Conservation (phyloP, 441 rosid genomes). For the Aleurites moluccanus region DNA sequence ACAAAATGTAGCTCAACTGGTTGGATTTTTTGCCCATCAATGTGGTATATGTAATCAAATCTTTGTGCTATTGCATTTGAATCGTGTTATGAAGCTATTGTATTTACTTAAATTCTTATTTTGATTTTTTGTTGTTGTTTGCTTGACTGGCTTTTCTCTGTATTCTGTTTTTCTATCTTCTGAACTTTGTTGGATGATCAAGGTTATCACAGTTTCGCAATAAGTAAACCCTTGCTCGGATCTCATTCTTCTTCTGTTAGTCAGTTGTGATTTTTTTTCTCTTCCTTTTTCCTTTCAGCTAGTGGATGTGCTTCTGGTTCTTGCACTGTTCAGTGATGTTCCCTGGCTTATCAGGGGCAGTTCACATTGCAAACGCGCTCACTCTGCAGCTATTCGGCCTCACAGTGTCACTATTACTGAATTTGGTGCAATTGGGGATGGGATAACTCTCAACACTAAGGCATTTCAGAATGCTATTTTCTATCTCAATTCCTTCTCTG, state of each 20-base stretch:
- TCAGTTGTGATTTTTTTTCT: conserved; percentile 9
- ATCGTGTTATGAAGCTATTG: conserved; percentile 26
- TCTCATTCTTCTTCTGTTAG: conserved; percentile 20
- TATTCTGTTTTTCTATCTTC: conserved; percentile 8
- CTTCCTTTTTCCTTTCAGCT: conserved; percentile 45
- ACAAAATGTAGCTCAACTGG: conserved; percentile 35
- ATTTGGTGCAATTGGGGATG: conserved; percentile 98
- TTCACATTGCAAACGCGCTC: conserved; percentile 52
- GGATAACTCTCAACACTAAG: conserved; percentile 87
- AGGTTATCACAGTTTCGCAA: neutral
- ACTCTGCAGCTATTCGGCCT: conserved; percentile 55
- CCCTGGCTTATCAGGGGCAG: conserved; percentile 51
- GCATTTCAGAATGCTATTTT: conserved; percentile 98
- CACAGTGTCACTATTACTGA: conserved; percentile 94
- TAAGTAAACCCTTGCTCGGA: neutral
- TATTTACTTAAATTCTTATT: neutral
- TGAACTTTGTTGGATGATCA: conserved; percentile 11
- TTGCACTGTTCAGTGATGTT: conserved; percentile 48
- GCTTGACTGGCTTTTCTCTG: conserved; percentile 15
- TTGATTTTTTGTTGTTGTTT: conserved; percentile 18
- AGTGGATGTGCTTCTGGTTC: conserved; percentile 68
- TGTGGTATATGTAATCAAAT: conserved; percentile 21
- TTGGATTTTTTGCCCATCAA: conserved; percentile 22
- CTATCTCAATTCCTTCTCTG: conserved; percentile 91
- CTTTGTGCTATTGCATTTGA: conserved; percentile 26